These are phyloP conservation scores for Papiliotrema terrestris DNA, from an alignment of 1,284 basidiomycete genomes.

Conservation along the genomic window DNA sequence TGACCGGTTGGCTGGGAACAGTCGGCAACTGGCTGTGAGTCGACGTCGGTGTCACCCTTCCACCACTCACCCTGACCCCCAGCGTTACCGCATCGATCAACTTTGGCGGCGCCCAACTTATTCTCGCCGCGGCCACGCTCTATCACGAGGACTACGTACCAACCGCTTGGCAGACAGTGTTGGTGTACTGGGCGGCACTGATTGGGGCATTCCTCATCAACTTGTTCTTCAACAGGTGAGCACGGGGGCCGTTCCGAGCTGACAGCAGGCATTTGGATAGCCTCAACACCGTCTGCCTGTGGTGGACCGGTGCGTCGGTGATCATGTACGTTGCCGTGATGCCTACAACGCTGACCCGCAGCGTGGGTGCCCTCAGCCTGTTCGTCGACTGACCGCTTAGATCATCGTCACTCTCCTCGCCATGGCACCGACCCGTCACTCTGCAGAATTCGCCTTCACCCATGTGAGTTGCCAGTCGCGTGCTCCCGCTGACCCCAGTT, in stretches of 20 bases:
- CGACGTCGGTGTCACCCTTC: not conserved
- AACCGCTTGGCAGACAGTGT: slow-evolving; percentile 48
- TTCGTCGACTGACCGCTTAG: slow-evolving; percentile 3
- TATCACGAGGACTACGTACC: slow-evolving; percentile 48
- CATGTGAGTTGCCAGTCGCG: slow-evolving; percentile 22
- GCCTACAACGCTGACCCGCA: slow-evolving; percentile 2
- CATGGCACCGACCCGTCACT: slow-evolving; percentile 47
- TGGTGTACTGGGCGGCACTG: slow-evolving; percentile 51
- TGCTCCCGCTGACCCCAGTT: slow-evolving; percentile 25
- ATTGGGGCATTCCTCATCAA: slow-evolving; percentile 47
- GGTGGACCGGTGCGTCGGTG: slow-evolving; percentile 50
- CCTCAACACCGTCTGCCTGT: slow-evolving; percentile 49
- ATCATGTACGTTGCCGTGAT: slow-evolving; percentile 38
- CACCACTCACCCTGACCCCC: not conserved
- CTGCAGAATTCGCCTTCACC: slow-evolving; percentile 46
- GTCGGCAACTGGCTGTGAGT: slow-evolving; percentile 53
- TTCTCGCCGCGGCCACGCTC: slow-evolving; percentile 51
- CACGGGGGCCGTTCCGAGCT: slow-evolving; percentile 6
- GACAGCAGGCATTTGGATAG: slow-evolving; percentile 37
- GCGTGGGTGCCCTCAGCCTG: slow-evolving; percentile 1
- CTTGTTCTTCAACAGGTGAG: slow-evolving; percentile 43
- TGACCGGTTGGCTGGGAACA: slow-evolving; percentile 52
- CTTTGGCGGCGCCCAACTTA: slow-evolving; percentile 52
- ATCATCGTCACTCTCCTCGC: slow-evolving; percentile 51
- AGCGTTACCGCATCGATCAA: slow-evolving; percentile 52